A percentile compares a stretch with the other conserved stretches of the same genome.
Conservation (phyloP, 495 filamentous ascomycete species). For the Pseudevernia furfuracea region DNA sequence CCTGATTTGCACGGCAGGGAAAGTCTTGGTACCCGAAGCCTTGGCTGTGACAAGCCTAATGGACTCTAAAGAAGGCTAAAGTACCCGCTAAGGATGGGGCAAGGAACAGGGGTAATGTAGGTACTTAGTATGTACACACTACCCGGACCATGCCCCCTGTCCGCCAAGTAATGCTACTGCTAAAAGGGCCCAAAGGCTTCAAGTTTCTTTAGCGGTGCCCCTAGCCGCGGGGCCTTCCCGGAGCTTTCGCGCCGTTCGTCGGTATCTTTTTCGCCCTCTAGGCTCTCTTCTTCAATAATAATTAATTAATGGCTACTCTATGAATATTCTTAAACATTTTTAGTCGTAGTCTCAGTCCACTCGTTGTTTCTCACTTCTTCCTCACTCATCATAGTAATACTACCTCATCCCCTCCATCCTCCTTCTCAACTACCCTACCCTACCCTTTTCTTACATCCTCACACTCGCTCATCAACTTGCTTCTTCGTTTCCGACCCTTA, state of each 20-base stretch:
- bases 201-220: constrained; percentile 3
- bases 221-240: constrained; percentile 8
- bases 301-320: no score
- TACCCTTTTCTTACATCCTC: neutral
- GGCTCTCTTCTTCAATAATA: no score
- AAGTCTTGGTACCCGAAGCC: constrained; percentile 8
- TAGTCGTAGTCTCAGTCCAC: no score
- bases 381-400: no score
- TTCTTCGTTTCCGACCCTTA: neutral
- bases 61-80: neutral
- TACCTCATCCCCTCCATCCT: constrained; percentile 1
- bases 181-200: neutral
- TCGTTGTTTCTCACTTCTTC: neutral
- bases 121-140: no score
- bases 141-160: neutral
- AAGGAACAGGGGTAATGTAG: constrained; percentile 6
- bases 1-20: constrained; percentile 7
- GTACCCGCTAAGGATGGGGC: neutral
- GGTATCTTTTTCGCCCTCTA: constrained; percentile 1
- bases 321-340: no score
- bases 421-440: no score
- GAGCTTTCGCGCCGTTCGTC: constrained; percentile 10
- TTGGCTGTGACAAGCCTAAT: neutral
- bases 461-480: constrained; percentile 14
- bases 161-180: neutral